phyloP scores from a whole-genome alignment of 192 early-diverging fungal species.

The Backusella liffmaniae region DNA sequence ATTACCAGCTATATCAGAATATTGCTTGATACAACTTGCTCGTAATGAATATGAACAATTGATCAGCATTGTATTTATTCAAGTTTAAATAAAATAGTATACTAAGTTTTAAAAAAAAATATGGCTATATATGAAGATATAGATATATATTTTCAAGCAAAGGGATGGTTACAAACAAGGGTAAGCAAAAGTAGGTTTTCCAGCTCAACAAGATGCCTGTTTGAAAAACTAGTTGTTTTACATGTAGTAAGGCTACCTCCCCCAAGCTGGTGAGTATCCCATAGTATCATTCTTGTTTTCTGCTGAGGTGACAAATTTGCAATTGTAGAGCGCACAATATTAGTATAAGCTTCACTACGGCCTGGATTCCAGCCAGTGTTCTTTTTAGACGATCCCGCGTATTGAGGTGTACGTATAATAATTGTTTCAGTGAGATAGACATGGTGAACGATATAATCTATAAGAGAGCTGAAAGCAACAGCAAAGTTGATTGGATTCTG shows the following conservation, averaged over 20 bases:
- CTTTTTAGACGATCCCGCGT: background rate
- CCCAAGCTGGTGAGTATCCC: constrained; percentile 24
- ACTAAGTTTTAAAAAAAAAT: too few species aligned
- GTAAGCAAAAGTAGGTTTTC: constrained; percentile 18
- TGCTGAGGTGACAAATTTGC: background rate
- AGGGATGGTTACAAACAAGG: constrained; percentile 6
- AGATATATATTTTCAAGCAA: background rate
- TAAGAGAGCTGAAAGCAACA: constrained; percentile 4
- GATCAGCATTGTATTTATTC: too few species aligned
- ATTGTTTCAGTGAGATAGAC: constrained; percentile 23
- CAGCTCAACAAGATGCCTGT: constrained; percentile 11
- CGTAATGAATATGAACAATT: too few species aligned
- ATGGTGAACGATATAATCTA: background rate
- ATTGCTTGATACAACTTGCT: too few species aligned
- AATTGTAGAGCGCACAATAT: constrained; percentile 3
- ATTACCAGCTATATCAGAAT: too few species aligned
- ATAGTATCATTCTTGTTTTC: constrained; percentile 5
- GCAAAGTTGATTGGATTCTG: constrained; percentile 10
- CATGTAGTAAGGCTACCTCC: constrained; percentile 8
- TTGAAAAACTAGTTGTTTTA: constrained; percentile 14
- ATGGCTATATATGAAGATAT: background rate
- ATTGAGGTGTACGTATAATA: constrained; percentile 21
- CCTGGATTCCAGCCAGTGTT: constrained; percentile 27
- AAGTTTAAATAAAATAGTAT: too few species aligned
- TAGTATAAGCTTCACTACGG: constrained; percentile 23